A percentile compares a stretch with the other conserved stretches of the same genome.
phyloP scores from a whole-genome alignment of 306 rosid species.

The Ormosia semicastrata region DNA sequence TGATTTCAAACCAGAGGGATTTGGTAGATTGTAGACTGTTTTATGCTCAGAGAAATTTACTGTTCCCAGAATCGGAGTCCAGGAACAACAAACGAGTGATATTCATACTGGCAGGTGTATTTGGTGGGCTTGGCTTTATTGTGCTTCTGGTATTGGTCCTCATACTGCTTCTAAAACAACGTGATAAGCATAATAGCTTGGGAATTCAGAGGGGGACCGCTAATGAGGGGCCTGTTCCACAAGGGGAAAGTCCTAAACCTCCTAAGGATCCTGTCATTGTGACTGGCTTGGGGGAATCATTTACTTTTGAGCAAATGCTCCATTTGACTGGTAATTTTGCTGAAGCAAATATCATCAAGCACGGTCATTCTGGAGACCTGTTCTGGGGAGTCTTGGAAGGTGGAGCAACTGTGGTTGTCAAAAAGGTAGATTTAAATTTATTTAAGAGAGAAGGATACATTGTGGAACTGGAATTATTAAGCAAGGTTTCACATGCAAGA shows the following conservation, averaged over 20 bases:
- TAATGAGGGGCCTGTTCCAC: slow-evolving; percentile 51
- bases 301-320: slow-evolving; percentile 65
- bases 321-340: slow-evolving; percentile 57
- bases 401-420: slow-evolving; percentile 70
- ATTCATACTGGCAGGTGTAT: slow-evolving; percentile 66
- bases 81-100: slow-evolving; percentile 41
- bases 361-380: slow-evolving; percentile 90
- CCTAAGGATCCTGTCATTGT: slow-evolving; percentile 48
- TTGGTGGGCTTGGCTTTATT: slow-evolving; percentile 78
- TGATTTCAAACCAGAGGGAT: slow-evolving; percentile 51
- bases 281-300: slow-evolving; percentile 61
- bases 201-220: slow-evolving; percentile 45
- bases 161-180: slow-evolving; percentile 43
- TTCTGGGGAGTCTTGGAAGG: slow-evolving; percentile 55
- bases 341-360: slow-evolving; percentile 70
- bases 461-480: slow-evolving; percentile 62
- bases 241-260: slow-evolving; percentile 44
- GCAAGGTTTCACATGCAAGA: slow-evolving; percentile 73
- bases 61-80: slow-evolving; percentile 10
- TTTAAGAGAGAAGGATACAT: slow-evolving; percentile 54
- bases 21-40: slow-evolving; percentile 53
- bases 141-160: slow-evolving; percentile 54
- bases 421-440: slow-evolving; percentile 58
- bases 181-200: slow-evolving; percentile 30
- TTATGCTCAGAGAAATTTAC: slow-evolving; percentile 42